Percentiles rank a stretch among this genome's conserved stretches.
Conservation (phyloP, 2,329 filamentous ascomycete genomes). For the Chaetomium globosum region DNA sequence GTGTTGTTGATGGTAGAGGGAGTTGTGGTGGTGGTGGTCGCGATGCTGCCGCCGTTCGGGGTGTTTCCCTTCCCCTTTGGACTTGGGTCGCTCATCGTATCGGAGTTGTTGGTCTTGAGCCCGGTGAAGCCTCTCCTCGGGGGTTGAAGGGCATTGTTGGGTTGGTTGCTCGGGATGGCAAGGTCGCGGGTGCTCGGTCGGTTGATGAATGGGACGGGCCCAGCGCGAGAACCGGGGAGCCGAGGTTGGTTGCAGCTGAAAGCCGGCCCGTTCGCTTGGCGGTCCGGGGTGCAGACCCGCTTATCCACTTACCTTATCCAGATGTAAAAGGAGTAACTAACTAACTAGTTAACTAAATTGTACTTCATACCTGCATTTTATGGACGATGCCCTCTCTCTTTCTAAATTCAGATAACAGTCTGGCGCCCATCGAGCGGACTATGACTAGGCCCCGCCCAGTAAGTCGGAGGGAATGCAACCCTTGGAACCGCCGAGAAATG, state of each 20-base stretch:
- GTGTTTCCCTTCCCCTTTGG: constrained; percentile 11
- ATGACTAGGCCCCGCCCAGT: too few species aligned
- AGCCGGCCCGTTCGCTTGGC: constrained; percentile 18
- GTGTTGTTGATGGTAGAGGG: constrained; percentile 40
- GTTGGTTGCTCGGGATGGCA: constrained; percentile 6
- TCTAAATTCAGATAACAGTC: too few species aligned
- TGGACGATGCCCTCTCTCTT: too few species aligned
- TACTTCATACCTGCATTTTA: too few species aligned
- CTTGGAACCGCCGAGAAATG: background rate
- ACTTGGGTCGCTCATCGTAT: constrained; percentile 28
- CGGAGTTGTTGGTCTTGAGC: constrained; percentile 7
- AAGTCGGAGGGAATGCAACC: background rate
- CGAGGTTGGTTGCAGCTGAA: constrained; percentile 33
- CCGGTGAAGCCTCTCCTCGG: constrained; percentile 3
- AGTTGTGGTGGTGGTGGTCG: background rate
- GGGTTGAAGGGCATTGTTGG: constrained; percentile 18
- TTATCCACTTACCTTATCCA: background rate
- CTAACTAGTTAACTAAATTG: too few species aligned
- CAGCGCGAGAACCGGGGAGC: constrained; percentile 21
- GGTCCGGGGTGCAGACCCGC: constrained; percentile 8
- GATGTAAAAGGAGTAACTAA: too few species aligned
- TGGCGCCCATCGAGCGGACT: too few species aligned
- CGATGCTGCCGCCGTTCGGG: background rate
- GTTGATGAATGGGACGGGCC: constrained; percentile 14
- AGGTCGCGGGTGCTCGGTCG: background rate